Evolutionary conservation across 257 asterid species (phyloP), one percentile per base, ranked within the genome.

Genomic region (Forsythia suspensa): DNA sequence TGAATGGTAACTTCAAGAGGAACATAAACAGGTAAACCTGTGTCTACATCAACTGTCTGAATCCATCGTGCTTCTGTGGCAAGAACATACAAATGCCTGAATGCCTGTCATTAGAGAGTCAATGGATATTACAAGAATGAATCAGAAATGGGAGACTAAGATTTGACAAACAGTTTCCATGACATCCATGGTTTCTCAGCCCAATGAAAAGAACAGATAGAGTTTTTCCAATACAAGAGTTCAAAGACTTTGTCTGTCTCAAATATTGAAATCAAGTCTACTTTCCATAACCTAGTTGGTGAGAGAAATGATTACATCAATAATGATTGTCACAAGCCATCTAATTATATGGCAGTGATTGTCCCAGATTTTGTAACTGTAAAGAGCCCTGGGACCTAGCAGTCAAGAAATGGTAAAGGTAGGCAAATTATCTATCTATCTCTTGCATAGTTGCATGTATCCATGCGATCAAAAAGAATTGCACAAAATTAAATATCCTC

Each of bases 51-150:
- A 82, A 95, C 90, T 72, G 99, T 95, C 80, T 95, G 99, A 88
- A 95, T 86, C 95, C 98, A 94, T 38, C 99, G 97, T 81, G 96
- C 98, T 92, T 95, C 99, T 43, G 97, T 90, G 74, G 98, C 98
- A 83, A 95, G 97, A 80, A 93, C 98, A 87, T 95, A 93, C 84
- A 95, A 90, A 89, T 95, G 99, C 84, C 99, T 89, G 92, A 92
- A 93, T 76, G 99, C 98, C 99, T 95, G 94, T 15, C 8, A 75
- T 57, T 73, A 73, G 70, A 73, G 70, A 73, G 71, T 55, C 18
- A 70, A 66, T 55, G 63, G 77, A 43, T 29, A 59, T 77, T 57
- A 81, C 42, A 51, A 74, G 46, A 77, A 76, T 37, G 13, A 69
- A 38, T 55, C 59, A 48, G 72, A 55, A 71, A 76, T 20, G 77